phyloP scores from a whole-genome alignment of 331 rosid species.

The Stylosanthes scabra region DNA sequence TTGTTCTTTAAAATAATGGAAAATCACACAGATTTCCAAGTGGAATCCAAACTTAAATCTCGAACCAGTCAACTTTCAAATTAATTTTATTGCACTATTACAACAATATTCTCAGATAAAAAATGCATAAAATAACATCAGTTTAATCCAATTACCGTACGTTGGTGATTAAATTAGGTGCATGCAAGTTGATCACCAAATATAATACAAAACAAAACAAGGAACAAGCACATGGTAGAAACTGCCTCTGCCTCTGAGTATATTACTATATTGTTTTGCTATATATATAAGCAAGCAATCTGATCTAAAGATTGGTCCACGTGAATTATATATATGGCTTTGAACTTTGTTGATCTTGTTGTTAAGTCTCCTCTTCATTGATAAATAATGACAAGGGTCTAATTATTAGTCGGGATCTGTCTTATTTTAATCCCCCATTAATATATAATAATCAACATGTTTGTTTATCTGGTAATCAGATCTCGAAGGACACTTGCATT shows the following conservation, averaged over 20 bases:
- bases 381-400: slow-evolving; percentile 40
- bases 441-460: slow-evolving; percentile 5
- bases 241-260: background rate
- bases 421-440: slow-evolving; percentile 10
- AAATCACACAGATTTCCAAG: slow-evolving; percentile 5
- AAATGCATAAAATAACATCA: background rate
- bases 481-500: slow-evolving; percentile 6
- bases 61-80: too few species aligned
- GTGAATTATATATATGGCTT: background rate
- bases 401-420: slow-evolving; percentile 40
- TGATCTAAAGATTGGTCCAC: slow-evolving; percentile 6
- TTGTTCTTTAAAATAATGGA: background rate
- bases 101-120: background rate
- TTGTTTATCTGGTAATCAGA: slow-evolving; percentile 26
- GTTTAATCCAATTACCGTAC: background rate
- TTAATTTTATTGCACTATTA: background rate
- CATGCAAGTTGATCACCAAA: slow-evolving; percentile 32
- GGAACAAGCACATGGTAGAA: slow-evolving; percentile 24
- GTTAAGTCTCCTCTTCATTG: slow-evolving; percentile 8
- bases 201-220: background rate
- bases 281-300: slow-evolving; percentile 30
- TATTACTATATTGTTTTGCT: slow-evolving; percentile 23
- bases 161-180: background rate
- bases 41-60: slow-evolving; percentile 10
- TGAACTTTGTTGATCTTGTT: slow-evolving; percentile 2